These are phyloP conservation scores for Begonia fuchsioides DNA, from an alignment of 306 rosid genomes.

Conservation along the genomic window DNA sequence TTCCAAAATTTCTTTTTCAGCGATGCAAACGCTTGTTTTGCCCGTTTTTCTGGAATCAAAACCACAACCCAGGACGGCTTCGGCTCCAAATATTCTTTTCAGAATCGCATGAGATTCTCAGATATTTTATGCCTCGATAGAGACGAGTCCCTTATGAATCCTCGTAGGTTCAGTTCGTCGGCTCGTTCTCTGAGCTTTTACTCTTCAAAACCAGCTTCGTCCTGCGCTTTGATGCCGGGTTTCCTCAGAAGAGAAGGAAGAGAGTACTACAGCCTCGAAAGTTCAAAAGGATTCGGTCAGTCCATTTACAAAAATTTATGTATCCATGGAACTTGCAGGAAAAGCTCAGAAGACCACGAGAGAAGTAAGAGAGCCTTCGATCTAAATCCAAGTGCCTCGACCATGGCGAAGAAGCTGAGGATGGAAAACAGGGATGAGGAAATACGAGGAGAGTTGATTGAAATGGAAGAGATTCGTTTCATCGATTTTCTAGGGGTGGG, in stretches of 20 bases:
- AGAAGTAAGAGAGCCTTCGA: background rate
- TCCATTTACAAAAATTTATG: background rate
- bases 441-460: slow-evolving; percentile 9
- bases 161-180: too few relatives aligned
- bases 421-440: background rate
- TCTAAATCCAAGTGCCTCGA: background rate
- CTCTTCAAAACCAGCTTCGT: background rate
- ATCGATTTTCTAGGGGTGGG: slow-evolving; percentile 59
- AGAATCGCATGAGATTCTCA: background rate
- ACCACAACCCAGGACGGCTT: background rate
- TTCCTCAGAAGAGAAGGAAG: background rate
- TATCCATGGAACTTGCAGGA: background rate
- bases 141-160: too few relatives aligned
- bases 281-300: background rate
- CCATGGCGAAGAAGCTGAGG: background rate
- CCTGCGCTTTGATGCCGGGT: background rate
- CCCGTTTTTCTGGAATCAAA: background rate
- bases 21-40: background rate
- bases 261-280: too few relatives aligned
- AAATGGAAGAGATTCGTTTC: slow-evolving; percentile 24
- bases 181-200: background rate
- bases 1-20: slow-evolving; percentile 18
- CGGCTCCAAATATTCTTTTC: background rate
- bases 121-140: background rate
- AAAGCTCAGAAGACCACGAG: background rate